Percentiles rank a stretch among this genome's conserved stretches.
Evolutionary conservation across 805 yeast genomes (phyloP).

Genomic region (Saturnispora ahearnii): DNA sequence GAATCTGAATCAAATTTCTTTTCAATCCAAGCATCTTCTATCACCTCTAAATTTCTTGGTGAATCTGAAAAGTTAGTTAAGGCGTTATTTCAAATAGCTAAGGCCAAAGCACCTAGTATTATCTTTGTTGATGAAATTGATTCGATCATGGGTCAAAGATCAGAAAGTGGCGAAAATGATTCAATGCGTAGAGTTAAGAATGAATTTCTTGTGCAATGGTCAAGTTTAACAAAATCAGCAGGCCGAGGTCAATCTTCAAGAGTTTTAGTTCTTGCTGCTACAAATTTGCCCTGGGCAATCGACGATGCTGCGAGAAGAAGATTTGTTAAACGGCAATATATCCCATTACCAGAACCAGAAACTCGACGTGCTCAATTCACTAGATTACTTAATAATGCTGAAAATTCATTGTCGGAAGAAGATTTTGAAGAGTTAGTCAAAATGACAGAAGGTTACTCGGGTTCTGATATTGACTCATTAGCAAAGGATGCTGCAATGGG

Average conservation of each 20-base stretch:
- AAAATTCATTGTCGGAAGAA: constrained; percentile 52
- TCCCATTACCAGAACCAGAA: constrained; percentile 85
- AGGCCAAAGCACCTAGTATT: constrained; percentile 81
- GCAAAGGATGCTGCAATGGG: constrained; percentile 99
- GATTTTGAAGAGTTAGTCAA: constrained; percentile 55
- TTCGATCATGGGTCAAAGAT: constrained; percentile 72
- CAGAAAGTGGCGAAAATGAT: constrained; percentile 66
- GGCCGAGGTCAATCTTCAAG: constrained; percentile 55
- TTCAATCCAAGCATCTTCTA: constrained; percentile 80
- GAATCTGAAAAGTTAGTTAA: constrained; percentile 90
- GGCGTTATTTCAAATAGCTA: constrained; percentile 78
- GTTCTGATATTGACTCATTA: constrained; percentile 84
- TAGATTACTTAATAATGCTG: constrained; percentile 61
- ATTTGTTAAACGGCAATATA: constrained; percentile 84
- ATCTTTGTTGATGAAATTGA: constrained; percentile 96
- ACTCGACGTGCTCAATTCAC: constrained; percentile 66
- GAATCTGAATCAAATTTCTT: constrained; percentile 91
- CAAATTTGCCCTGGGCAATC: constrained; percentile 93
- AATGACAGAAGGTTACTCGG: constrained; percentile 66
- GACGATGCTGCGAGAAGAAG: constrained; percentile 96
- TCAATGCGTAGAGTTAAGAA: constrained; percentile 84
- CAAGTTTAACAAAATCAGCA: constrained; percentile 81
- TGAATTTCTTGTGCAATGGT: constrained; percentile 93
- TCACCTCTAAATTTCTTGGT: constrained; percentile 82
- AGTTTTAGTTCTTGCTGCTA: constrained; percentile 87